Evolutionary conservation across 1,284 basidiomycete genomes (phyloP).

Genomic region (Leccinum pachyderme): DNA sequence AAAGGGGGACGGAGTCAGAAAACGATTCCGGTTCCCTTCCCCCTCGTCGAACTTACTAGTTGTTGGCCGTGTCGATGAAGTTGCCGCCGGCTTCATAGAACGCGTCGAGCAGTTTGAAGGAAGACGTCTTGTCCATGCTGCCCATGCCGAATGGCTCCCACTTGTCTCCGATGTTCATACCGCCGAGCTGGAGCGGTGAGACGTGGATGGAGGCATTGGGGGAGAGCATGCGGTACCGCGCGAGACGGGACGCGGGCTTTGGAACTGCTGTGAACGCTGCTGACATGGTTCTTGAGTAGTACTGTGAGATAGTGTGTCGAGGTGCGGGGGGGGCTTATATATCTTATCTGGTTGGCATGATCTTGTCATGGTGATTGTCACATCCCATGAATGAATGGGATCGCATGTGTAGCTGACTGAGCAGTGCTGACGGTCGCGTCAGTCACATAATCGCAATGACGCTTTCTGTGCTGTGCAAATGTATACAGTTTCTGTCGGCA

Average conservation of each 20-base stretch:
- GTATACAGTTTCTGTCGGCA: background rate
- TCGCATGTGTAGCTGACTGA: background rate
- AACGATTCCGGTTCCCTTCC: background rate
- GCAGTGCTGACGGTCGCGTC: background rate
- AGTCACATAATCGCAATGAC: background rate
- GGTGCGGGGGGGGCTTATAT: background rate
- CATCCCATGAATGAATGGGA: background rate
- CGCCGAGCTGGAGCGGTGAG: constrained; percentile 53
- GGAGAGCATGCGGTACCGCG: constrained; percentile 43
- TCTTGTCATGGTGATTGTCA: background rate
- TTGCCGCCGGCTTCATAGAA: constrained; percentile 39
- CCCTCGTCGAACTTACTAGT: constrained; percentile 25
- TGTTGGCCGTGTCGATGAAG: constrained; percentile 39
- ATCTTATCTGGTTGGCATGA: background rate
- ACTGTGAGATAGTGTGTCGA: background rate
- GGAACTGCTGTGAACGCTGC: background rate
- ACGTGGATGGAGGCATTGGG: constrained; percentile 46
- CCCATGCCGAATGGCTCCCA: constrained; percentile 37
- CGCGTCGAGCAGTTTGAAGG: constrained; percentile 42
- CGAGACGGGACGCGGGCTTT: constrained; percentile 35
- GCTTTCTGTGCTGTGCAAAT: background rate
- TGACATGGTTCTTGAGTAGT: background rate
- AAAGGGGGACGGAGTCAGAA: background rate
- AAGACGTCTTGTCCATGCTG: constrained; percentile 36
- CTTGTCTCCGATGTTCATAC: constrained; percentile 50